Conservation (phyloP, 441 rosid species). For the Mallotus repandus region DNA sequence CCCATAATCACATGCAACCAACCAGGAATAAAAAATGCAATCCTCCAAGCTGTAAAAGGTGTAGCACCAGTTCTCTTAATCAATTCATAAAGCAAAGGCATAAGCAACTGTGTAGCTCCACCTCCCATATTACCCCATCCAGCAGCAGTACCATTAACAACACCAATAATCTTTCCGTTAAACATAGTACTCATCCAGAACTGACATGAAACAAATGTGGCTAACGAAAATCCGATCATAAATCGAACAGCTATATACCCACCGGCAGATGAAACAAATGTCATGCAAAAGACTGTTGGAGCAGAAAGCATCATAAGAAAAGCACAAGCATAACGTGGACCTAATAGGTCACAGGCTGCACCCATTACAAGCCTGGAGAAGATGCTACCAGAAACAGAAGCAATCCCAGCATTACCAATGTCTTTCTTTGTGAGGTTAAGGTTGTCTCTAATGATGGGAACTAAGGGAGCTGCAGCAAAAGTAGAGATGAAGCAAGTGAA, state of each 20-base stretch:
- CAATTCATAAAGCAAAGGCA: slow-evolving; percentile 77
- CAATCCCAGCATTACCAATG: slow-evolving; percentile 88
- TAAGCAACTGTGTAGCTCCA: slow-evolving; percentile 74
- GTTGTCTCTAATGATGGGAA: slow-evolving; percentile 80
- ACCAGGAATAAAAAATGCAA: slow-evolving; percentile 85
- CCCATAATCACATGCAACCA: slow-evolving; percentile 42
- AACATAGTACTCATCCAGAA: slow-evolving; percentile 97
- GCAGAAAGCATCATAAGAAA: slow-evolving; percentile 78
- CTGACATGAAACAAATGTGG: slow-evolving; percentile 85
- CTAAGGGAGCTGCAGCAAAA: slow-evolving; percentile 84
- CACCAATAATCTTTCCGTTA: slow-evolving; percentile 76
- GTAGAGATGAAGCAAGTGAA: slow-evolving; percentile 83
- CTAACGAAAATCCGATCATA: slow-evolving; percentile 94
- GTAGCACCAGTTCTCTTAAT: slow-evolving; percentile 53
- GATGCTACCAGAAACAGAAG: slow-evolving; percentile 82
- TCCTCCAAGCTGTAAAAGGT: slow-evolving; percentile 88
- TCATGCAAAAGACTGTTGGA: slow-evolving; percentile 83
- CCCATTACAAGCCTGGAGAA: slow-evolving; percentile 90
- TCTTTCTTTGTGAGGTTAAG: slow-evolving; percentile 66
- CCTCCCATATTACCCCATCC: slow-evolving; percentile 98
- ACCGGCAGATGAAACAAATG: slow-evolving; percentile 53
- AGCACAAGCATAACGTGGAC: slow-evolving; percentile 84
- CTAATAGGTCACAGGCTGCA: slow-evolving; percentile 74
- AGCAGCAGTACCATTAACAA: slow-evolving; percentile 83
- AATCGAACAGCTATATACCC: slow-evolving; percentile 73